A percentile compares a stretch with the other conserved stretches of the same genome.
Evolutionary conservation across 306 rosid species (phyloP).

Genomic region (Psophocarpus tetragonolobus): DNA sequence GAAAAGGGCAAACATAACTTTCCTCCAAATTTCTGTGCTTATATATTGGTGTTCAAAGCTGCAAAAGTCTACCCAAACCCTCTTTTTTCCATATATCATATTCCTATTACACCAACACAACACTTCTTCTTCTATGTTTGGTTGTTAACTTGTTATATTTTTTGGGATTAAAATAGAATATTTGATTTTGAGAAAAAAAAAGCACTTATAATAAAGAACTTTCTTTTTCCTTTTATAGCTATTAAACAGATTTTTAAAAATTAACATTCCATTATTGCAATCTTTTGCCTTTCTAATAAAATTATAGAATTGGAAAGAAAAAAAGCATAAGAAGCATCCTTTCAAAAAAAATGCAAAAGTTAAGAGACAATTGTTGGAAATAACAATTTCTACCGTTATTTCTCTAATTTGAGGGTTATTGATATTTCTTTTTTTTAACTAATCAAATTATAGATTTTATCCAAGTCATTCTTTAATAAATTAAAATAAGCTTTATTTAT

Average conservation of each 20-base stretch:
- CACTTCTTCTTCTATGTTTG: background rate
- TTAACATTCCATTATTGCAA: background rate
- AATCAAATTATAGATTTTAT: too few species aligned
- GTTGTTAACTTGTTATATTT: background rate
- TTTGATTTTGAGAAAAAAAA: background rate
- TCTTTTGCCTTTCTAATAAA: background rate
- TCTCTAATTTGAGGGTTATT: too few species aligned
- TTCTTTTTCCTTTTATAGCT: background rate
- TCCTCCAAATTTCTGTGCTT: background rate
- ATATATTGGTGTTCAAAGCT: slow-evolving; percentile 10
- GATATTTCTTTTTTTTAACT: too few species aligned
- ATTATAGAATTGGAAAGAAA: background rate
- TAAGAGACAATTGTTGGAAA: too few species aligned
- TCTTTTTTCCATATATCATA: background rate
- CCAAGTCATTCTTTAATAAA: too few species aligned
- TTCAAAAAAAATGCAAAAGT: background rate
- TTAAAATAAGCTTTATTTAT: too few species aligned
- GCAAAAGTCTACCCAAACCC: slow-evolving; percentile 9
- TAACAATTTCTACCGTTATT: too few species aligned
- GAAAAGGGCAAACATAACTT: background rate
- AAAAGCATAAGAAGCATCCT: background rate
- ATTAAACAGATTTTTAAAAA: background rate
- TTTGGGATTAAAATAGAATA: background rate
- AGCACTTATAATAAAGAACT: background rate
- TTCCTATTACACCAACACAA: background rate